phyloP scores from a whole-genome alignment of 129 eudicot genomes.

The Erigeron canadensis region DNA sequence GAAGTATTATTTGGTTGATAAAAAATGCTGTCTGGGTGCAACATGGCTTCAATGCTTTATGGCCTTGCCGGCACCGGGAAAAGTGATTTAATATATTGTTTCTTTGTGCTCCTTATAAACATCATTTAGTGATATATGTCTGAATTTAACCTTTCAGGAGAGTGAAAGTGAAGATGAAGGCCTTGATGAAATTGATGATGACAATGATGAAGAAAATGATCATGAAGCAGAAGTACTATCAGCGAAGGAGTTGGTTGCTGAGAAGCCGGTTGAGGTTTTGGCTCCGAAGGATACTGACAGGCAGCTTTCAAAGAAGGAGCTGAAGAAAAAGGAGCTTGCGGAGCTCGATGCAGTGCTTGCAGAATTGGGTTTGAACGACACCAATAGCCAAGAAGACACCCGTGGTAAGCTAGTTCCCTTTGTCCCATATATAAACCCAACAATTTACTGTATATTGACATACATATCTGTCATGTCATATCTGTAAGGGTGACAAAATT shows the following conservation, averaged over 20 bases:
- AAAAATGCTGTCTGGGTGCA: not conserved
- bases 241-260: constrained; percentile 46
- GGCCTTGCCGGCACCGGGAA: not conserved
- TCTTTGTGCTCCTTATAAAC: not conserved
- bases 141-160: constrained; percentile 42
- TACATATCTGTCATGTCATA: not conserved
- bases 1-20: constrained; percentile 11
- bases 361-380: constrained; percentile 59
- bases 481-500: not conserved
- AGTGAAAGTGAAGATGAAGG: constrained; percentile 93
- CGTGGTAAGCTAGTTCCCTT: constrained; percentile 33
- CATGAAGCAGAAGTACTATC: constrained; percentile 62
- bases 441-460: not conserved
- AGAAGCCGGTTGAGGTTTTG: constrained; percentile 55
- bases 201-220: constrained; percentile 76
- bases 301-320: constrained; percentile 92
- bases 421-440: not conserved
- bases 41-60: not conserved
- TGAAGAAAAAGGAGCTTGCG: constrained; percentile 90
- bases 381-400: constrained; percentile 46
- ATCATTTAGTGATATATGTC: not conserved
- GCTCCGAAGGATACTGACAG: constrained; percentile 81
- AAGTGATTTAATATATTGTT: not conserved
- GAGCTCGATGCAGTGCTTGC: constrained; percentile 94
- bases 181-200: constrained; percentile 77